These are phyloP conservation scores for Aspergillus texensis DNA, from an alignment of 2,329 filamentous ascomycete genomes.

Conservation along the genomic window DNA sequence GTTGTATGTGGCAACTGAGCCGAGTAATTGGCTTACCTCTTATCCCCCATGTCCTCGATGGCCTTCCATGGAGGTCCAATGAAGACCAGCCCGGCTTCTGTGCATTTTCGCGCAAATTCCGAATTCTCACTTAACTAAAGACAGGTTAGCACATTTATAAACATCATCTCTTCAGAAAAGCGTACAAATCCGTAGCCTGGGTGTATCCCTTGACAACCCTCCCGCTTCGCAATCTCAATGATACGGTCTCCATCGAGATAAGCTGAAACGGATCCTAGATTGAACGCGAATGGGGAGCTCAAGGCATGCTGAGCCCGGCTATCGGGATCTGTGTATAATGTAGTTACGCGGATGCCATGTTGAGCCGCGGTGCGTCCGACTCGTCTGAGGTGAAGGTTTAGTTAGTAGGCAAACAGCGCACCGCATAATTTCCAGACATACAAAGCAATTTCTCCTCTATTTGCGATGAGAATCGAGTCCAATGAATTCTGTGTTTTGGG, in stretches of 20 bases:
- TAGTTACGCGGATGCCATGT: constrained; percentile 90
- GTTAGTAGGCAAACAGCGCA: constrained; percentile 7
- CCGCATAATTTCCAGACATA: constrained; percentile 33
- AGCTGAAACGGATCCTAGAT: constrained; percentile 77
- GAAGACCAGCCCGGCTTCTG: constrained; percentile 87
- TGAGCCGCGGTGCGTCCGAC: constrained; percentile 85
- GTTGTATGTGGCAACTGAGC: background rate
- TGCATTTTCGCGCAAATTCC: constrained; percentile 82
- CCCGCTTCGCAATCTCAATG: constrained; percentile 80
- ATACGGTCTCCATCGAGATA: constrained; percentile 95
- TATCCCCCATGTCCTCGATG: constrained; percentile 84
- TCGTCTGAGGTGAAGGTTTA: constrained; percentile 52
- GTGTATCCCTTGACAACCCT: constrained; percentile 88
- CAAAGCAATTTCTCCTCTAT: constrained; percentile 94
- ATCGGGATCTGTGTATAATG: constrained; percentile 92
- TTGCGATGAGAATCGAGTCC: constrained; percentile 89
- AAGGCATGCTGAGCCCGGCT: constrained; percentile 84
- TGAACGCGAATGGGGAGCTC: constrained; percentile 79
- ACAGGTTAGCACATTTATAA: constrained; percentile 5
- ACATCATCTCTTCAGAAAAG: constrained; percentile 4
- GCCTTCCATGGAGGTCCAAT: constrained; percentile 85
- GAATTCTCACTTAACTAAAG: constrained; percentile 81
- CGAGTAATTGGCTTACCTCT: constrained; percentile 58
- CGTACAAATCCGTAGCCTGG: constrained; percentile 86
- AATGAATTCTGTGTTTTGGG: constrained; percentile 42